Conservation (phyloP, 208 protist genomes). For the Phytomonas sp. region DNA sequence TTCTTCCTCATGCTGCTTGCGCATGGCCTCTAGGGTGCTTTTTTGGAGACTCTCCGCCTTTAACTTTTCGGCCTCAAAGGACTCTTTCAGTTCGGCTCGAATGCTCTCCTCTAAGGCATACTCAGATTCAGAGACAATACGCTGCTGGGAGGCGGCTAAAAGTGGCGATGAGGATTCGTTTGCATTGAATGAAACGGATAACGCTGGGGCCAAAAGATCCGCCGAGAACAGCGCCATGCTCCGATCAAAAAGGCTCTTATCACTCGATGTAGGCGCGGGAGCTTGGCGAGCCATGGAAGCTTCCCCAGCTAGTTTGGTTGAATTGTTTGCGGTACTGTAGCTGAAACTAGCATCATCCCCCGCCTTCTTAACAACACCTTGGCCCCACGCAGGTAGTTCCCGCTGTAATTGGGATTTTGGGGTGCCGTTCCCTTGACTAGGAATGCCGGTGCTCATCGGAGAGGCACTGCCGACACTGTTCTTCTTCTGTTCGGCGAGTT, state of each 20-base stretch:
- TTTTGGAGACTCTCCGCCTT: slow-evolving; percentile 32
- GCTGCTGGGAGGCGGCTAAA: slow-evolving; percentile 8
- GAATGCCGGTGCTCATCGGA: not conserved
- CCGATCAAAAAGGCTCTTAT: not conserved
- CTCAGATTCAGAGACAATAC: slow-evolving; percentile 72
- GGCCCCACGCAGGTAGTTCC: slow-evolving; percentile 8
- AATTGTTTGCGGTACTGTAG: not conserved
- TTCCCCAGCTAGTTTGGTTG: not conserved
- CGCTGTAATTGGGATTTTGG: not conserved
- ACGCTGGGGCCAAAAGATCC: not conserved
- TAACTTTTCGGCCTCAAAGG: slow-evolving; percentile 31
- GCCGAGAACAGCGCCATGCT: not conserved
- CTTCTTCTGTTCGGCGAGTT: slow-evolving; percentile 4
- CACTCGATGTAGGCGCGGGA: not conserved
- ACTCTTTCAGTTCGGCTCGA: slow-evolving; percentile 32
- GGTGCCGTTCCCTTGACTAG: not conserved
- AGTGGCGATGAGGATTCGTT: not conserved
- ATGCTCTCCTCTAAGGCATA: slow-evolving; percentile 61
- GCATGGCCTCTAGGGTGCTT: slow-evolving; percentile 29
- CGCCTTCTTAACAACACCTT: not conserved
- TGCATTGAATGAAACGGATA: not conserved
- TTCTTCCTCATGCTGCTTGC: slow-evolving; percentile 32
- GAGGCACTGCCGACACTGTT: slow-evolving; percentile 1
- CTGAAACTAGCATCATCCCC: not conserved
- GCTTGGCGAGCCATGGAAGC: not conserved